Conservation (phyloP, 352 stramenopile genomes). For the Globisporangium rhizosaccharum region DNA sequence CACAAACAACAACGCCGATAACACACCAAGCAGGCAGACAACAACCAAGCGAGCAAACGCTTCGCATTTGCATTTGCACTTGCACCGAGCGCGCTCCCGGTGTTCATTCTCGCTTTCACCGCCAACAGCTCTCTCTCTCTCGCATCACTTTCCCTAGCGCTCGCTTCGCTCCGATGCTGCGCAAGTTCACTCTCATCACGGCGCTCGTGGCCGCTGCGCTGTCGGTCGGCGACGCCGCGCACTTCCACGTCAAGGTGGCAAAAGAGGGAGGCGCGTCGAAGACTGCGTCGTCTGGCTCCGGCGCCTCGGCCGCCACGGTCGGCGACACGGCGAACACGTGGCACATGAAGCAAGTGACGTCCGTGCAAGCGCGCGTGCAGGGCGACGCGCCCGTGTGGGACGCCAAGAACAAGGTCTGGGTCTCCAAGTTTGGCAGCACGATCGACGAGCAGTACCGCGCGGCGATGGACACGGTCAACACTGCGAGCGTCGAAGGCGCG, state of each 20-base stretch:
- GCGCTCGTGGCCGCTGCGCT: conserved; percentile 13
- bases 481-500: conserved; percentile 62
- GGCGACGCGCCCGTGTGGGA: conserved; percentile 23
- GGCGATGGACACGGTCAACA: conserved; percentile 67
- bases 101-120: neutral
- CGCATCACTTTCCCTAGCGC: neutral
- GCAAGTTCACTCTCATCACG: conserved; percentile 8
- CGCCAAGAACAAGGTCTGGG: conserved; percentile 13
- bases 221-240: conserved; percentile 11
- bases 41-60: too few relatives aligned
- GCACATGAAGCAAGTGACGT: conserved; percentile 17
- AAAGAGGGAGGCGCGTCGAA: neutral
- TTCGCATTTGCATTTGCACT: too few relatives aligned
- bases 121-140: neutral
- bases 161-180: conserved; percentile 7
- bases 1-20: too few relatives aligned
- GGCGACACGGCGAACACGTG: conserved; percentile 13
- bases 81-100: neutral
- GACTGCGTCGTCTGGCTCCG: conserved; percentile 4
- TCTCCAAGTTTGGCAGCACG: conserved; percentile 19
- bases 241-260: conserved; percentile 15
- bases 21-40: too few relatives aligned
- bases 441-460: conserved; percentile 23
- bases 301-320: neutral
- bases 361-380: conserved; percentile 30